Conservation (phyloP, 371 early-diverging fungal species). For the Syncephalastrum racemosum region DNA sequence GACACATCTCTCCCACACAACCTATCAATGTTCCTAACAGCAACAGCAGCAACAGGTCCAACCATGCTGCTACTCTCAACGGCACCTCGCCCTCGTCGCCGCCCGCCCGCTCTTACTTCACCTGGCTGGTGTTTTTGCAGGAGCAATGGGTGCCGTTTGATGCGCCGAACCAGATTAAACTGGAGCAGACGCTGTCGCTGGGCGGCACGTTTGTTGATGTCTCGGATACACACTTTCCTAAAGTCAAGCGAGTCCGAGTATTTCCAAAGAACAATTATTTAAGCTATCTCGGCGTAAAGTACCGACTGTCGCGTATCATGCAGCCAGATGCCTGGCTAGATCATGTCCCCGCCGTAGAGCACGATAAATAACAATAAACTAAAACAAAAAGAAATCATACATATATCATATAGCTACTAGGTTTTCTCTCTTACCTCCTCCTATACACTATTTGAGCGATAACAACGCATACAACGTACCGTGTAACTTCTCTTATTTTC, state of each 20-base stretch:
- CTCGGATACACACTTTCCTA: constrained; percentile 35
- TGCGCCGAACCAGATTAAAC: constrained; percentile 26
- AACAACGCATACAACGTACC: too few species aligned
- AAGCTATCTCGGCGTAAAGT: constrained; percentile 39
- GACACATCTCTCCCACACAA: too few species aligned
- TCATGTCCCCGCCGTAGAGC: constrained; percentile 8
- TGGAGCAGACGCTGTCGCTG: constrained; percentile 34
- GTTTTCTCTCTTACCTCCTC: too few species aligned
- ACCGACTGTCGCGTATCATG: constrained; percentile 35
- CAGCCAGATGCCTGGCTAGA: constrained; percentile 39
- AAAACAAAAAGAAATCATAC: background rate
- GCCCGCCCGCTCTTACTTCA: constrained; percentile 17
- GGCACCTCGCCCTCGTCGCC: constrained; percentile 5
- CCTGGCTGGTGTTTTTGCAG: constrained; percentile 39
- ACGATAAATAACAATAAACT: background rate
- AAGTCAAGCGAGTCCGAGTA: constrained; percentile 33
- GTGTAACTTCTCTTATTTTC: too few species aligned
- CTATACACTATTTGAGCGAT: too few species aligned
- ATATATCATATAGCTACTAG: too few species aligned
- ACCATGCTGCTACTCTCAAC: background rate
- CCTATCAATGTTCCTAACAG: constrained; percentile 5
- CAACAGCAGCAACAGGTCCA: background rate
- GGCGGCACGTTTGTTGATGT: constrained; percentile 43
- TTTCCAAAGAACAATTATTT: constrained; percentile 36
- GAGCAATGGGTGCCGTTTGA: constrained; percentile 43